Conservation (phyloP, 805 yeast species). For the Candida chauliodis region DNA sequence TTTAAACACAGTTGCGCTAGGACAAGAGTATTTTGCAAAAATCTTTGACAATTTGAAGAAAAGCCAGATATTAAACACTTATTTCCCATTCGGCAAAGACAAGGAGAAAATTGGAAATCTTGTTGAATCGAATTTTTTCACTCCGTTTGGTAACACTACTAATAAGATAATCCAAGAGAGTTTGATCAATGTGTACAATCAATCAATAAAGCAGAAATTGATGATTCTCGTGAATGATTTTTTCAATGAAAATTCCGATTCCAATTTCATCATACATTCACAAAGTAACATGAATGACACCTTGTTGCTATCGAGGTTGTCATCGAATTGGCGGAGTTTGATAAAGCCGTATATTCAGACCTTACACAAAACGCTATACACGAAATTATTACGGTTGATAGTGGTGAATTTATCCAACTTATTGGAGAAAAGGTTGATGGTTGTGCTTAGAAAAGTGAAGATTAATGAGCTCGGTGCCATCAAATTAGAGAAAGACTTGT, state of each 20-base stretch:
- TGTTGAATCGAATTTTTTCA: slow-evolving; percentile 27
- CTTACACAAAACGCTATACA: slow-evolving; percentile 49
- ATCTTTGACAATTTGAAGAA: slow-evolving; percentile 43
- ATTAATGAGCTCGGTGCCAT: slow-evolving; percentile 82
- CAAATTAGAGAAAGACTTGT: slow-evolving; percentile 76
- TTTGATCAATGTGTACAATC: slow-evolving; percentile 47
- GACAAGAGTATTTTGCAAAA: slow-evolving; percentile 54
- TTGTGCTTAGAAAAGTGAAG: slow-evolving; percentile 50
- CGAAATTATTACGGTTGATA: slow-evolving; percentile 44
- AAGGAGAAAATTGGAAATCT: slow-evolving; percentile 28
- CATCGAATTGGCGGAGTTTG: slow-evolving; percentile 59
- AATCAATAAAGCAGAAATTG: slow-evolving; percentile 43
- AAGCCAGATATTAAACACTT: slow-evolving; percentile 19
- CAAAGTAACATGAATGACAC: slow-evolving; percentile 26
- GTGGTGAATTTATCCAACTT: slow-evolving; percentile 53
- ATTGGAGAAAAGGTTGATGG: slow-evolving; percentile 67
- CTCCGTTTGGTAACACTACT: slow-evolving; percentile 30
- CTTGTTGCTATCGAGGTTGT: slow-evolving; percentile 44
- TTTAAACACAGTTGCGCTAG: slow-evolving; percentile 68
- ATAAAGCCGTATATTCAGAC: slow-evolving; percentile 64
- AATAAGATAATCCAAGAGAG: slow-evolving; percentile 42
- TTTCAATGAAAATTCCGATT: slow-evolving; percentile 31
- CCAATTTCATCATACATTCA: slow-evolving; percentile 28
- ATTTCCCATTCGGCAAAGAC: slow-evolving; percentile 38
- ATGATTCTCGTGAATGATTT: slow-evolving; percentile 43